Base-by-base conservation (phyloP, 495 filamentous ascomycete genomes). In the Neohortaea acidophila region DNA sequence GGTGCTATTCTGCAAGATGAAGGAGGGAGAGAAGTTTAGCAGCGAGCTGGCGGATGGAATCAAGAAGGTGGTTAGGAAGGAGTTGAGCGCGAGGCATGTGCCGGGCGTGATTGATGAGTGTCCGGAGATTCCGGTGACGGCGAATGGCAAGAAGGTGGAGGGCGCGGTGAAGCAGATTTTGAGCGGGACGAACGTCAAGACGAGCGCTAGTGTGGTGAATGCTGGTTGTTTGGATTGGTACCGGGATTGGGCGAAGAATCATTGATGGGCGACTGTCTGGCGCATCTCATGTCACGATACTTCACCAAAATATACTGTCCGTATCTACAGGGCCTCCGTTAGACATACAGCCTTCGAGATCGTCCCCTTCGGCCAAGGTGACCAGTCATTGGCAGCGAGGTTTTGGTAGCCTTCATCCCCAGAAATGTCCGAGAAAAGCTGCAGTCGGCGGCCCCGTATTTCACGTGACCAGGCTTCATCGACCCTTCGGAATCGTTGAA, bases 71-170 rank as follows among this genome's bases (percentile, higher is more conserved):
- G 68, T 93, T 21, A 69, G 73, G 45, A 74, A 67, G 43, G 82
- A 85, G 53, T 60, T 94, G 43, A 87, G 79, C 48, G 75, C 81
- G 13, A 71, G 86, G 33, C 86, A 94, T 63, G 81, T 93, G 6
- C 85, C 85, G 4, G 76, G 72, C 0, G 59, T 85, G n/a, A 65
- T 92, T 29, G 81, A 83, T 43, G 73, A 76, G 52, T 81, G 76
- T 36, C 70, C 67, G 0, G 83, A 87, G 33, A 84, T 94, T 32
- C 85, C 85, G 1, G 75, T 84, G 49, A 94, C 85, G 21, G 76
- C 73, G 0, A 94, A 94, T 52, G 85, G 86, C 28, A 94, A 94
- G 64, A 94, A 93, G 63, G 82, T 94, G 26, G 85, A 94, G 53
- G 81, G 86, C 23, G 80, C 83, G 2, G 84, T 92, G 19, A 93